A percentile compares a stretch with the other conserved stretches of the same genome.
phyloP scores from a whole-genome alignment of 139 green algal genomes.

The Chloropicon primus region DNA sequence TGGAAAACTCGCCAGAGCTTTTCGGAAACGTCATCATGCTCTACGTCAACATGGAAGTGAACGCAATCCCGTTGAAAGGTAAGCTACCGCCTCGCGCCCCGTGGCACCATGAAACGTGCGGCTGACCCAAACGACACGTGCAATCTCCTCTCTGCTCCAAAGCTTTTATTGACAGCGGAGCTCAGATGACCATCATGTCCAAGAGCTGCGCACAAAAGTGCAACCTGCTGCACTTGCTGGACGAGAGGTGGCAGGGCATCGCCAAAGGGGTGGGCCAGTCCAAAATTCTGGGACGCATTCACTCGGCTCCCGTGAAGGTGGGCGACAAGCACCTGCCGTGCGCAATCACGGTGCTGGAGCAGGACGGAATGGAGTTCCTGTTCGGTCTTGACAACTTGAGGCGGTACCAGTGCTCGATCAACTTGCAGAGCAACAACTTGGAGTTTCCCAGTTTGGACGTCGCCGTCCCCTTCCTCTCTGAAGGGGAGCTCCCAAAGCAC shows the following conservation, averaged over 20 bases:
- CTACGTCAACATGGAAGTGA: conserved; percentile 43
- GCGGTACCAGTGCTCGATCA: conserved; percentile 40
- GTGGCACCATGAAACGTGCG: too few species aligned
- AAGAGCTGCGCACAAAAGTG: conserved; percentile 39
- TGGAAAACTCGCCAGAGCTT: conserved; percentile 83
- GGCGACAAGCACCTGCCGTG: conserved; percentile 48
- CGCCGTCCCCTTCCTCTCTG: conserved; percentile 61
- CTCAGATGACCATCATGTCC: conserved; percentile 45
- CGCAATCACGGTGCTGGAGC: conserved; percentile 85
- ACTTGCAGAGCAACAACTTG: conserved; percentile 29
- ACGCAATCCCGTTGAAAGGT: conserved; percentile 28
- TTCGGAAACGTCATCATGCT: conserved; percentile 37
- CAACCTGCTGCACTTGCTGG: conserved; percentile 68
- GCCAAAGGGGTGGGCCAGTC: conserved; percentile 73
- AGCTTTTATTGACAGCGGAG: conserved; percentile 73
- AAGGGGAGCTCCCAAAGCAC: background rate
- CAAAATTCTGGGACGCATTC: conserved; percentile 78
- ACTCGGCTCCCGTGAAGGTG: conserved; percentile 66
- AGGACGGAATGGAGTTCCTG: conserved; percentile 76
- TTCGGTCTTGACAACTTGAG: conserved; percentile 94
- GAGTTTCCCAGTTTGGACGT: conserved; percentile 40
- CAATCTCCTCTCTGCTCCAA: too few species aligned
- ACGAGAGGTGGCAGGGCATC: conserved; percentile 73
- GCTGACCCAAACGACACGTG: too few species aligned
- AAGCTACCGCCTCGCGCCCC: too few species aligned